Base-by-base conservation (phyloP, 2,329 filamentous ascomycete species). In the Dissoconium aciculare region DNA sequence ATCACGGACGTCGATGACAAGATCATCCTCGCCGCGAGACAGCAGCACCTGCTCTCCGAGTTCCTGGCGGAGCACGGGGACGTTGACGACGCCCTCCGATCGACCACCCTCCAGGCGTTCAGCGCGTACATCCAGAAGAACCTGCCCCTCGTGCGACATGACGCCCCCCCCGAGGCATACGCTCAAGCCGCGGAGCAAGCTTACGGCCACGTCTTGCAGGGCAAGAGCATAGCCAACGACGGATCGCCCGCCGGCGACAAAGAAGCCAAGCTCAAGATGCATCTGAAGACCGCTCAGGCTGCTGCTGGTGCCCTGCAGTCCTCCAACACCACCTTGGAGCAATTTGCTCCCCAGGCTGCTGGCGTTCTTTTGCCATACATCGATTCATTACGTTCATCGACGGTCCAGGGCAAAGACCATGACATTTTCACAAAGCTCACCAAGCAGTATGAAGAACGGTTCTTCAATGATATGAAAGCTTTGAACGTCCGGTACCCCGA, bases 241-340 rank as follows among this genome's bases (percentile, higher is more conserved):
- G 57, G 56, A 15, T 62, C 62, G 29, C 49, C 57, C 11, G 65
- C 79, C 0, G 71, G 77, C 5, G 83, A 92, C 47, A 73, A 74
- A 33, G 80, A 91, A 52, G 81, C 82, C 10, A 92, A 92, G 60
- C 59, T 82, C 42, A 91, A 85, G 58, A 91, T 92, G 82, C 81
- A 92, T 47, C 68, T 91, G 38, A 74, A 71, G 39, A 76, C 71
- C 0, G 63, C 64, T 2, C 52, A 60, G 10, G 59, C 63, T 2
- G 69, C 72, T 11, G 63, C 66, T 8, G 59, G 62, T 33, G 66
- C 64, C 2, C 53, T 75, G 15, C 21, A 52, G 32, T 11, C 50
- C 37, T 11, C 53, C 11, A 31, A 53, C 16, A 30, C 47, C 11
- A 47, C 15, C 35, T 49, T 40, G 26, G 51, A 17, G 16, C 52